These are phyloP conservation scores for Coemansia sp. DNA, from an alignment of 192 early-diverging fungal genomes.

Conservation along the genomic window DNA sequence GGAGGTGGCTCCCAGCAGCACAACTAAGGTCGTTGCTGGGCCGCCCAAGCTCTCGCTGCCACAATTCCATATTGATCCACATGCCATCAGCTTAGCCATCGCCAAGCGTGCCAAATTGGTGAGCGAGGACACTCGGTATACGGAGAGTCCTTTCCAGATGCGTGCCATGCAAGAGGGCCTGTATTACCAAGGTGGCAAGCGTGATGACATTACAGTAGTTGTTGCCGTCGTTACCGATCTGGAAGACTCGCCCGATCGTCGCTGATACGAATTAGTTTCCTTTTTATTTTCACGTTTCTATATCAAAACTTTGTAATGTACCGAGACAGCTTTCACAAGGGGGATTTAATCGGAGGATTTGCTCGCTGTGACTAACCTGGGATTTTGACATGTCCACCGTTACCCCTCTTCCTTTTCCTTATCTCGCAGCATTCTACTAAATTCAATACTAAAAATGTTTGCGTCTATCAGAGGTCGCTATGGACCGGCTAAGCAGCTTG, in stretches of 20 bases:
- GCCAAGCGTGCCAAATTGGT: slow-evolving; percentile 74
- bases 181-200: slow-evolving; percentile 92
- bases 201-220: slow-evolving; percentile 92
- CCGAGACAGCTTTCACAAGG: neutral
- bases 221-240: slow-evolving; percentile 81
- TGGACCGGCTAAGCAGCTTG: neutral
- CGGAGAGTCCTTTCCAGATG: slow-evolving; percentile 86
- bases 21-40: slow-evolving; percentile 13
- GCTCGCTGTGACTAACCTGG: neutral
- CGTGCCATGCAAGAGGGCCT: slow-evolving; percentile 93
- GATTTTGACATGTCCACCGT: neutral
- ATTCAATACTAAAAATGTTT: slow-evolving; percentile 17
- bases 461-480: slow-evolving; percentile 16
- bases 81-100: slow-evolving; percentile 76
- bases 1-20: slow-evolving; percentile 14
- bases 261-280: slow-evolving; percentile 23
- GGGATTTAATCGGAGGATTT: neutral
- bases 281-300: neutral
- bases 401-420: slow-evolving; percentile 3
- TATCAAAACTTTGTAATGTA: neutral
- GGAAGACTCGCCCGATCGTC: slow-evolving; percentile 73
- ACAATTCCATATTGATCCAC: slow-evolving; percentile 67
- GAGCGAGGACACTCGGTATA: slow-evolving; percentile 76
- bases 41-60: slow-evolving; percentile 38
- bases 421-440: neutral